Percentiles rank a stretch among this genome's conserved stretches.
Conservation (phyloP, 345 rosid genomes). For the Eucalyptus erythrocorys region DNA sequence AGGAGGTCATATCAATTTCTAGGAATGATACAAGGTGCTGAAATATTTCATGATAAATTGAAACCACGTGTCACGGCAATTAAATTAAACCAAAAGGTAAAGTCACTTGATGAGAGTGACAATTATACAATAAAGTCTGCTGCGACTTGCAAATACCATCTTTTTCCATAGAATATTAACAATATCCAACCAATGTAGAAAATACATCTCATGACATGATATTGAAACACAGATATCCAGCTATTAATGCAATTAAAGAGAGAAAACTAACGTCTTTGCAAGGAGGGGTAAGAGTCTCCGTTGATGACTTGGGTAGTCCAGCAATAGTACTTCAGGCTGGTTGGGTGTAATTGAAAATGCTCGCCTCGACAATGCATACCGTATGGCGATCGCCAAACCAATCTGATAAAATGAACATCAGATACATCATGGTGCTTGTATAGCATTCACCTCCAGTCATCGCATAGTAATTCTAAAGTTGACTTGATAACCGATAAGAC, state of each 20-base stretch:
- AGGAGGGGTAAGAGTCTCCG: conserved; percentile 85
- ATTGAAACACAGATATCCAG: background rate
- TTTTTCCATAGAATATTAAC: background rate
- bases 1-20: background rate
- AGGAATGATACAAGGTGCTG: background rate
- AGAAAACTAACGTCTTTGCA: conserved; percentile 68
- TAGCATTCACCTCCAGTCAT: background rate
- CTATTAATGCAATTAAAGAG: background rate
- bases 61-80: background rate
- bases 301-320: conserved; percentile 95
- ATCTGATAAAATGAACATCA: conserved; percentile 25
- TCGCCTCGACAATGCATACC: conserved; percentile 73
- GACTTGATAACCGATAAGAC: background rate
- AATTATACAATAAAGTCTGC: background rate
- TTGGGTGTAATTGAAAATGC: conserved; percentile 64
- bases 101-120: background rate
- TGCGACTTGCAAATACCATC: background rate
- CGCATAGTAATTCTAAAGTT: background rate
- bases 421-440: background rate
- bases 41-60: background rate
- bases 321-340: conserved; percentile 77
- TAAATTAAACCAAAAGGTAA: background rate
- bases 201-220: background rate
- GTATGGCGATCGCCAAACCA: conserved; percentile 65
- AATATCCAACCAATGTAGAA: background rate